Base-by-base conservation (phyloP, 768 basidiomycete genomes). In the Auriscalpium vulgare region DNA sequence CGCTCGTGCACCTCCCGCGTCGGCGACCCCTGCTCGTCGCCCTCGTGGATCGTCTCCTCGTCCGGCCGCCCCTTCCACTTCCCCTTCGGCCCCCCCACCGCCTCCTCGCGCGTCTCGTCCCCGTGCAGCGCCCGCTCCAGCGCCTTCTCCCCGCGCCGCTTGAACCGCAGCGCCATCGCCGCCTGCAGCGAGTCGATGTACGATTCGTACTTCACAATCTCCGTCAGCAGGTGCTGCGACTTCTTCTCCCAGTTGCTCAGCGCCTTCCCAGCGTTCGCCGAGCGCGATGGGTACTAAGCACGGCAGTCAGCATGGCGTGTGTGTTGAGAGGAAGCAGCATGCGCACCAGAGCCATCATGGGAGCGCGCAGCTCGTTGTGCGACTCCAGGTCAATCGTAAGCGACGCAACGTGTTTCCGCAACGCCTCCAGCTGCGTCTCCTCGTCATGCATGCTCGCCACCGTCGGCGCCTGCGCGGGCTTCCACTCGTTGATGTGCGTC, bases 161-260 rank as follows among this genome's bases (percentile, higher is more conserved):
- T 91, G 62, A 95, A 73, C 37, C 94, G 84, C 45, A 95, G 76
- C 9, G 76, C 74, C 85, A 94, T 95, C 38, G 88, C 95, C 4
- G 75, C 72, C 67, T 87, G 82, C 35, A 99, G 78, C 7, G 93
- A 90, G 60, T 95, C 93, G 54, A 95, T 87, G 68, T 99, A 99
- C 14, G 89, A 88, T 53, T 91, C 85, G 70, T 97, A 98, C 69
- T 98, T 98, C 67, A 93, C 90, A 44, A 92, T 90, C 73, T 99
- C 95, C 9, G 88, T 82, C 53, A 94, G 77, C 48, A 98, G 74
- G 68, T 91, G 91, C 65, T 91, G 85, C 3, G 90, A 92, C 67
- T 88, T 95, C 67, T 83, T 87, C 72, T 91, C 89, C 92, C 94
- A 98, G 67, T 99, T 99, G 58, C 80, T 79, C 62, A 82, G 78